These are phyloP conservation scores for Sclerotinia spermophila DNA, from an alignment of 2,329 filamentous ascomycete species.

Conservation along the genomic window DNA sequence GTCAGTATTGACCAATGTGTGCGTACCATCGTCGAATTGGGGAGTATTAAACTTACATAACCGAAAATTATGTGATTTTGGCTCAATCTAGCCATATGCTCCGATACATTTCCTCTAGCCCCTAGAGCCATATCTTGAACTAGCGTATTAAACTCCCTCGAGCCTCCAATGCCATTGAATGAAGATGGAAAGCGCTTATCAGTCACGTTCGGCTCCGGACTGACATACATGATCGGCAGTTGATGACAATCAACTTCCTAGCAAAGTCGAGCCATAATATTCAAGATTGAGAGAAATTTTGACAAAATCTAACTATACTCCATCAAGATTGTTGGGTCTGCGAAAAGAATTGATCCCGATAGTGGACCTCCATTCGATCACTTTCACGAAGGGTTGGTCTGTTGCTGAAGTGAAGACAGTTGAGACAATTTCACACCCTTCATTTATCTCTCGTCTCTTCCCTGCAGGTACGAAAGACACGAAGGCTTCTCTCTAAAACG, in stretches of 20 bases:
- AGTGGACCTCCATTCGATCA: background rate
- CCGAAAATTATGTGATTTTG: background rate
- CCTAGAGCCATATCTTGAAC: background rate
- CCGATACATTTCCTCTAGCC: background rate
- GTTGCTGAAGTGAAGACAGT: slow-evolving; percentile 3
- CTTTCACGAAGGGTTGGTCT: background rate
- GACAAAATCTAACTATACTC: background rate
- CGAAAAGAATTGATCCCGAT: background rate
- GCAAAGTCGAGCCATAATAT: background rate
- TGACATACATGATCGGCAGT: background rate
- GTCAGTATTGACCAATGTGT: background rate
- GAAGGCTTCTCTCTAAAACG: background rate
- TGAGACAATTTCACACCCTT: slow-evolving; percentile 16
- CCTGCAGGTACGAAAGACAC: slow-evolving; percentile 11
- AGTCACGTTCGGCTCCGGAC: background rate
- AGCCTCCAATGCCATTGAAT: background rate
- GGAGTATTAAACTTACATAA: background rate
- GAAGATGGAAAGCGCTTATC: background rate
- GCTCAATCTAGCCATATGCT: background rate
- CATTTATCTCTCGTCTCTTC: background rate
- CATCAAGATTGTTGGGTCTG: background rate
- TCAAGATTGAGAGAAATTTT: background rate
- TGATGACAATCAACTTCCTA: background rate
- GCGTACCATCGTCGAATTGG: background rate
- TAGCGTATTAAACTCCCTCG: background rate